Evolutionary conservation across 148 eudicot genomes (phyloP), one percentile per base, ranked within the genome.

Genomic region (Rheum nobile): DNA sequence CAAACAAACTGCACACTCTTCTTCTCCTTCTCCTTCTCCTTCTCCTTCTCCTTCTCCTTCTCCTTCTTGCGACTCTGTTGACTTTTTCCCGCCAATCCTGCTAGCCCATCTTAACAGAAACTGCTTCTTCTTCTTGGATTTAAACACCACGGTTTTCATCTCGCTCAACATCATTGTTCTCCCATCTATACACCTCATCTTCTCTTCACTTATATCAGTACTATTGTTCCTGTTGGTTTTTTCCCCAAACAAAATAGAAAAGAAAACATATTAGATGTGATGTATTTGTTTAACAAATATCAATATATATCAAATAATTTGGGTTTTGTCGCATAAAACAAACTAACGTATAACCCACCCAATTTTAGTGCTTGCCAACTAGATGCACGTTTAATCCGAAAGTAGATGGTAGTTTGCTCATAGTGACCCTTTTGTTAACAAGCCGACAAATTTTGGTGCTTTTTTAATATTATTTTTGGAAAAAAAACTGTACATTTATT

Each of bases 1-100:
- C 81, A 93, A 86, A 42, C 98, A 90, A 14, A 90, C 84, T 1
- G 90, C 86, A 71, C 98, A 93, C 70, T 90, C 94, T 7, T 77
- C 79, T 76, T 86, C 90, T 21, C 87, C 90, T 39, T 78, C 71
- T 65, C 16, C 67, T 59, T 7, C 31, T 57, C 65, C 65, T 57
- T 22, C 21, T 63, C 38, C 69, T 63, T 90, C 94, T 7, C 75
- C 79, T 76, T 86, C 90, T 21, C 87, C 90, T 39, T 78, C 71
- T 65, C 16, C 65, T 57, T 22, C 21, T 63, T n/a, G n/a, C 4
- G 17, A 0, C 39, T 34, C 46, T 11, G 0, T 2, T 13, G 2
- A 80, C 72, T 71, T 85, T 88, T 91, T 93, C 84, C 14, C 83
- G 82, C 76, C 81, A 14, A 77, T 47, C 1, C 71, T 42, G 29